Evolutionary conservation across 306 rosid species (phyloP).

Genomic region (Cotoneaster glaucophyllus): DNA sequence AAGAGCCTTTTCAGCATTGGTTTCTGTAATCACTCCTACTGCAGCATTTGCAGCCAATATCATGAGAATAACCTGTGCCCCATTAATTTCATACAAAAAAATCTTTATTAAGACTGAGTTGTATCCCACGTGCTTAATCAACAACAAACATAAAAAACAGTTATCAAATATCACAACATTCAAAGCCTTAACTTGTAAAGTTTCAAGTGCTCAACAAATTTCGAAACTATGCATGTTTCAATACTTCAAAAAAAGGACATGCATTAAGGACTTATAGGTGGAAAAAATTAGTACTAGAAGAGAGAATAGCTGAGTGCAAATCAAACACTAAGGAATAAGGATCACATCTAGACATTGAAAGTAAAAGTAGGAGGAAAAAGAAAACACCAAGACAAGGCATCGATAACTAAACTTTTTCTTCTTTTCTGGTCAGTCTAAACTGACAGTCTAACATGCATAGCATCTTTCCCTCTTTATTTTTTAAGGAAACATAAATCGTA

Average conservation of each 20-base stretch:
- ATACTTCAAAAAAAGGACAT: background rate
- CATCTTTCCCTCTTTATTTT: background rate
- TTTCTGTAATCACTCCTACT: slow-evolving; percentile 94
- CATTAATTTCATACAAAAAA: slow-evolving; percentile 8
- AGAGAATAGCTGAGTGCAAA: background rate
- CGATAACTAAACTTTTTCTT: background rate
- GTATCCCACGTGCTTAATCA: background rate
- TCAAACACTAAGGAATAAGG: background rate
- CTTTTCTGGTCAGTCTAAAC: background rate
- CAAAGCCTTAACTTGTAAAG: slow-evolving; percentile 1
- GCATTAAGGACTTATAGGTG: background rate
- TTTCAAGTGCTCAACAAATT: slow-evolving; percentile 1
- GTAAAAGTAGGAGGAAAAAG: background rate
- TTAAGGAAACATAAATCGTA: background rate
- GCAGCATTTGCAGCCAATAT: slow-evolving; percentile 97
- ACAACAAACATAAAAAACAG: background rate
- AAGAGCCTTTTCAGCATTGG: slow-evolving; percentile 96
- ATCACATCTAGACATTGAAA: background rate
- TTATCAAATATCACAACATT: background rate
- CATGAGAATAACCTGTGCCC: slow-evolving; percentile 76
- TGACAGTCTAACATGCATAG: background rate
- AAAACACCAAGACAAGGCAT: background rate
- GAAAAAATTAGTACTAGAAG: background rate
- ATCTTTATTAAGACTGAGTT: background rate
- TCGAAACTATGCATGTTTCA: too few species aligned